Base-by-base conservation (phyloP, 192 early-diverging fungal genomes). In the Backusella liffmaniae region DNA sequence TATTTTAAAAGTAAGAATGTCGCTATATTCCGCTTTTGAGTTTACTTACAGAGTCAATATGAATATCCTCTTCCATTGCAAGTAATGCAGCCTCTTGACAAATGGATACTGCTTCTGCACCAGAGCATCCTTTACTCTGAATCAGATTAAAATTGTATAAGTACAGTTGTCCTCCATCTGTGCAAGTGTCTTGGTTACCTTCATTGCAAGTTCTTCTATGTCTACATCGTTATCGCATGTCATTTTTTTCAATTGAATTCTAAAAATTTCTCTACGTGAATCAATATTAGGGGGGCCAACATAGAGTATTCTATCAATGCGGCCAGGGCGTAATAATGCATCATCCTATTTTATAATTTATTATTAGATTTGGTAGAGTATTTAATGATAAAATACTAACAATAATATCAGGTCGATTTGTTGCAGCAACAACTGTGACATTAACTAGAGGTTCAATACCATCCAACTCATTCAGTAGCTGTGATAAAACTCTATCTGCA, bases 351-450 rank as follows among this genome's bases (percentile, higher is more conserved):
- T 16, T 65, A 26, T 5, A 65, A 21, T 4, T 15, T 37, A 41
- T 42, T 37, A 26, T 42, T 37, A 26, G 32, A 21, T 26, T 34
- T 39, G 13, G n/a, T 70, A 44, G 49, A 26, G 10, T 10, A 39
- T 39, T 39, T 39, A 39, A 39, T 12, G 3, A 12, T 39, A 10
- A 59, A 26, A 23, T 23, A 77, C 85, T 34, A 77, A 91, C 92
- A 56, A 99, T 92, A 66, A 98, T 94, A 82, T 99, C 98, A 0
- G 98, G 98, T 18, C 98, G 91, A 81, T 99, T 99, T 0, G 98
- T 99, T 3, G 98, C 98, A 2, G 97, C 98, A 8, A 99, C 95
- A 0, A 99, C 93, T 0, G 94, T 98, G 1, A 99, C 98, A 85
- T 98, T 95, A 5, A 95, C 92, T 36, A 99, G 80, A 5, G 96